Evolutionary conservation across 2,329 filamentous ascomycete genomes (phyloP).

Genomic region (Fusarium sp.): DNA sequence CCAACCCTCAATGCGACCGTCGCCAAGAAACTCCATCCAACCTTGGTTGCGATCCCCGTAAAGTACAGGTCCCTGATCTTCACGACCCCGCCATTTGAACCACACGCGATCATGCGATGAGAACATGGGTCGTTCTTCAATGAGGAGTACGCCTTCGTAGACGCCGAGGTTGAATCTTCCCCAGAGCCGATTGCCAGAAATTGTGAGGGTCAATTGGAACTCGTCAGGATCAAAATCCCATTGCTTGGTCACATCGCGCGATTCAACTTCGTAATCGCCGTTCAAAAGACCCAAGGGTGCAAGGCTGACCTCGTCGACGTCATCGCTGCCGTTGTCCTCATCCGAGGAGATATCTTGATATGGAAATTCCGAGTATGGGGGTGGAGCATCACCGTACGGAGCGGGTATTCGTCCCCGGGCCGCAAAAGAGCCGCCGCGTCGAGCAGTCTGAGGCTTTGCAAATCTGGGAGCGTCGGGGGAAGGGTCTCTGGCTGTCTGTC

Average conservation of each 20-base stretch:
- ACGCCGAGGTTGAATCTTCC: conserved; percentile 54
- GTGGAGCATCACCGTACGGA: conserved; percentile 16
- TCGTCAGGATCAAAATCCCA: conserved; percentile 40
- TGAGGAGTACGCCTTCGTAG: conserved; percentile 52
- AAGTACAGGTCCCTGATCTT: conserved; percentile 40
- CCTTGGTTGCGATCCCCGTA: conserved; percentile 42
- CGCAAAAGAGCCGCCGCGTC: conserved; percentile 37
- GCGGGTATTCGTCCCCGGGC: conserved; percentile 36
- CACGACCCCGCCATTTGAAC: conserved; percentile 50
- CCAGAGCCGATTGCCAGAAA: conserved; percentile 53
- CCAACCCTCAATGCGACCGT: conserved; percentile 46
- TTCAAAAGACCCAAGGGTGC: conserved; percentile 51
- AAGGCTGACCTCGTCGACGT: conserved; percentile 1
- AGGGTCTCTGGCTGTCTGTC: fast-evolving
- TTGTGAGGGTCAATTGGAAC: conserved; percentile 49
- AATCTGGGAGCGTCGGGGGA: background rate
- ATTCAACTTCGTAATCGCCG: conserved; percentile 53
- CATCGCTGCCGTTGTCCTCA: background rate
- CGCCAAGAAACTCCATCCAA: conserved; percentile 49
- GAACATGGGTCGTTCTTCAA: conserved; percentile 47
- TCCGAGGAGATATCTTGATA: conserved; percentile 6
- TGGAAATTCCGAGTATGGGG: conserved; percentile 23
- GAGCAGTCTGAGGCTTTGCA: conserved; percentile 30
- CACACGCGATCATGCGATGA: conserved; percentile 40
- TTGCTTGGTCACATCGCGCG: conserved; percentile 33